Evolutionary conservation across 805 yeast genomes (phyloP).

Genomic region (Yamadazyma philogaea): DNA sequence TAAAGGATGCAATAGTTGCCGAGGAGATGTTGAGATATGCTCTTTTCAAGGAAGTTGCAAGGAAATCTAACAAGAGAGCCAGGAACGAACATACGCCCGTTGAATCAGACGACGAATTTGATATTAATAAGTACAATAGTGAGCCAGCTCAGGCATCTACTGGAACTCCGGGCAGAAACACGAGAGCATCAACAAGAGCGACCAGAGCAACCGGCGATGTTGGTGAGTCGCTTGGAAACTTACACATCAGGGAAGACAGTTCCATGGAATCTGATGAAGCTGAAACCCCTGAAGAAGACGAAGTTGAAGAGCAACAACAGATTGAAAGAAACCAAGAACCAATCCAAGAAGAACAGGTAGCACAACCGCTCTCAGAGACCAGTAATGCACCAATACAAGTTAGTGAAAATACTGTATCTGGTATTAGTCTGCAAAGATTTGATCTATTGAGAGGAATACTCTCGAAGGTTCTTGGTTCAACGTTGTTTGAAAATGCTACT

Average conservation of each 20-base stretch:
- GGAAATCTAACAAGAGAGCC: slow-evolving; percentile 35
- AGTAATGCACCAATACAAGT: slow-evolving; percentile 4
- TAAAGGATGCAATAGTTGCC: slow-evolving; percentile 80
- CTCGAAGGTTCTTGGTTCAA: slow-evolving; percentile 31
- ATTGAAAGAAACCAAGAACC: neutral
- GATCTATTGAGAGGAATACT: slow-evolving; percentile 27
- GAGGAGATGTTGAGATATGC: slow-evolving; percentile 83
- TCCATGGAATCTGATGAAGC: slow-evolving; percentile 15
- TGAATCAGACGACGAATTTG: slow-evolving; percentile 32
- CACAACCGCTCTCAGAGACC: slow-evolving; percentile 26
- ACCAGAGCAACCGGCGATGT: slow-evolving; percentile 16
- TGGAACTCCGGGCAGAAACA: slow-evolving; percentile 2
- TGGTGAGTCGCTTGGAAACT: slow-evolving; percentile 25
- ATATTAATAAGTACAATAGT: slow-evolving; percentile 24
- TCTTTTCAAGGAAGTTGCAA: slow-evolving; percentile 68
- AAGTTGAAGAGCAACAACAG: neutral
- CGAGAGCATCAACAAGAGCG: slow-evolving; percentile 14
- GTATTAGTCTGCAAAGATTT: slow-evolving; percentile 33
- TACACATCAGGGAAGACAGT: slow-evolving; percentile 25
- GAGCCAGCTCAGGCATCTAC: slow-evolving; percentile 6
- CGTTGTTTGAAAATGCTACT: slow-evolving; percentile 29
- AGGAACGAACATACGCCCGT: slow-evolving; percentile 28
- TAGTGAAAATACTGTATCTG: slow-evolving; percentile 16
- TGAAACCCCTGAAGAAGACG: slow-evolving; percentile 10
- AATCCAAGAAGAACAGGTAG: neutral